phyloP scores from a whole-genome alignment of 371 early-diverging fungal species.

The Apophysomyces variabilis region DNA sequence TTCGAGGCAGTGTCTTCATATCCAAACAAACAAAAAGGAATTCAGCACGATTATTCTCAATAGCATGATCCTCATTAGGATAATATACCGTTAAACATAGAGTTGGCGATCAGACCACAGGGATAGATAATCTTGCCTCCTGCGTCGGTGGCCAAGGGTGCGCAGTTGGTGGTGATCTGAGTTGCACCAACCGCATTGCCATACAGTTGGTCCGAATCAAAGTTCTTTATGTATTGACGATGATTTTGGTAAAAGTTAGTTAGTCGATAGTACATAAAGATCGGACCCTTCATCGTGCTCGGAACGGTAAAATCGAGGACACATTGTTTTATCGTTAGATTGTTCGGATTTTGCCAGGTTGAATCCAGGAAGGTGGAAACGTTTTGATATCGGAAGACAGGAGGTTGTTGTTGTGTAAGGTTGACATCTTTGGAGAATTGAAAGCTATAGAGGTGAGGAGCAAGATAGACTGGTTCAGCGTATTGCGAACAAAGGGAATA shows the following conservation, averaged over 20 bases:
- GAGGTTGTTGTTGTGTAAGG: conserved; percentile 27
- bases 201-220: conserved; percentile 80
- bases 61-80: background rate
- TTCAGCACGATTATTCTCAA: background rate
- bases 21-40: background rate
- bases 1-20: conserved; percentile 31
- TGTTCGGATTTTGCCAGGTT: conserved; percentile 42
- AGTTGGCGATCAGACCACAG: conserved; percentile 98
- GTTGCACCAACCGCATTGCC: conserved; percentile 51
- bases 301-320: conserved; percentile 79
- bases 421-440: conserved; percentile 23
- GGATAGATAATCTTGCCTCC: conserved; percentile 80
- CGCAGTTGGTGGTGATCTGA: conserved; percentile 43
- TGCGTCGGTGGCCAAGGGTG: conserved; percentile 56
- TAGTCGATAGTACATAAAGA: conserved; percentile 94
- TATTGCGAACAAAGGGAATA: conserved; percentile 83
- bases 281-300: conserved; percentile 70
- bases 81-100: conserved; percentile 83
- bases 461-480: conserved; percentile 36
- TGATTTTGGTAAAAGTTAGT: conserved; percentile 99
- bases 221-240: conserved; percentile 93
- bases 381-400: conserved; percentile 39
- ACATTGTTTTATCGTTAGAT: conserved; percentile 63
- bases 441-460: conserved; percentile 23
- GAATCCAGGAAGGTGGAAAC: conserved; percentile 36